Evolutionary conservation across 352 stramenopile species (phyloP), one percentile per base, ranked within the genome.

Genomic region (Saprolegnia diclina): DNA sequence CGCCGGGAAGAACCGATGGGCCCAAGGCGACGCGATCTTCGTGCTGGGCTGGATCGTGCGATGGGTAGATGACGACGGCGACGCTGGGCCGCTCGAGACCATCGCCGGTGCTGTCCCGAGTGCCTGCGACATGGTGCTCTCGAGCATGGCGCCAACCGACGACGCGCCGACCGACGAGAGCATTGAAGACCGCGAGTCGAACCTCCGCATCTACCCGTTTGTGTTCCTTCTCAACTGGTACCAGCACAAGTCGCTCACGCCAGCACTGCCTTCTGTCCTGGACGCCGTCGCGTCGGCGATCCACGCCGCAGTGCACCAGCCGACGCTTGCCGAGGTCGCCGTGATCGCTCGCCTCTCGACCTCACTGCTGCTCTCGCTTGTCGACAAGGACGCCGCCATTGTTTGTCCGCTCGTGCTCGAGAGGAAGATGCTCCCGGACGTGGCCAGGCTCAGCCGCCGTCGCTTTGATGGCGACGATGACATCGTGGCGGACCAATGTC

Each of bases 11-110:
- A 69, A 61, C 50, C 63, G 63, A 48, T 69, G 63, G 63, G 63
- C 63, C 19, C 63, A 69, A 69, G 63, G 63, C 63, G 63, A 69
- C n/a, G 63, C 63, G 19, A 61, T 37, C 50, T 69, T 69, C 50
- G 63, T 69, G 5, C 53, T 69, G 9, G 63, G 63, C 11, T 69
- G 63, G 63, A 69, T 69, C n/a, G 63, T 62, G 10, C 63, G 63
- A n/a, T 69, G 63, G 59, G 32, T 10, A 24, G 32, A 66, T 5
- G 63, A 61, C 14, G 9, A 29, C 38, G 63, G 48, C 14, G 9
- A 29, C 38, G 57, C 5, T 5, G n/a, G 7, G 53, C 46, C 52
- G 19, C 35, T 59, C 24, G 24, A 59, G 13, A 7, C 35, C 24
- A 61, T 69, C 3, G 35, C 37, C 22, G 45, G 0, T 10, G n/a